Base-by-base conservation (phyloP, 164 flowering plant species). In the Houttuynia cordata region DNA sequence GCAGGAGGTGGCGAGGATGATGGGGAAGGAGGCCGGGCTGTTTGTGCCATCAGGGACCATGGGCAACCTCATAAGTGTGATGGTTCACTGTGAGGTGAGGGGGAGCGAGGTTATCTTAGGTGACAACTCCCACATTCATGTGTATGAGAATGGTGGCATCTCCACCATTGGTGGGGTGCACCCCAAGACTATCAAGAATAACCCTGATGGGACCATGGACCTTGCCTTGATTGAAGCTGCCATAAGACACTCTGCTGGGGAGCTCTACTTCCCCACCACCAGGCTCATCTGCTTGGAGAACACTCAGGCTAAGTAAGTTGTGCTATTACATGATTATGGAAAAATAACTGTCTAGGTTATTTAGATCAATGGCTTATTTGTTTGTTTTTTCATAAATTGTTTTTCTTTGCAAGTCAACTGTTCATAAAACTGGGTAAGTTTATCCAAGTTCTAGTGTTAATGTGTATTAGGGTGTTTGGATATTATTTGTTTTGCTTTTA, bases 41-140 rank as follows among this genome's bases (percentile, higher is more conserved):
- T 92, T 89, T 68, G 96, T 92, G 60, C 96, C 98, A 6, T 92
- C 94, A 1, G 98, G 98, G 60, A 92, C 96, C 0, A 89, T 92
- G 97, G 90, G 90, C 4, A 93, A 89, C 74, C 96, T 87, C 37
- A 82, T 89, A 8, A 79, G 93, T 66, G 94, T 92, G 37, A 85
- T 92, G 59, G 88, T 81, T 17, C 96, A 92, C 59, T 92, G 96
- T 72, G 83, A 92, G 14, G 67, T 82, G 34, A 79, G 96, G 67
- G 95, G 93, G 40, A 87, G 96, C 73, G 96, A 88, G 73, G 91
- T 85, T 21, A 88, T 92, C 68, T 82, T 92, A 21, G 96, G 96
- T 56, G 81, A 92, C 63, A 71, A 78, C 63, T 83, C 76, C 39
- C 96, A 93, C 70, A 86, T 93, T 61, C 84, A 86, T 68, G 71